Conservation (phyloP, 1,284 basidiomycete genomes). For the Ganoderma sinense region DNA sequence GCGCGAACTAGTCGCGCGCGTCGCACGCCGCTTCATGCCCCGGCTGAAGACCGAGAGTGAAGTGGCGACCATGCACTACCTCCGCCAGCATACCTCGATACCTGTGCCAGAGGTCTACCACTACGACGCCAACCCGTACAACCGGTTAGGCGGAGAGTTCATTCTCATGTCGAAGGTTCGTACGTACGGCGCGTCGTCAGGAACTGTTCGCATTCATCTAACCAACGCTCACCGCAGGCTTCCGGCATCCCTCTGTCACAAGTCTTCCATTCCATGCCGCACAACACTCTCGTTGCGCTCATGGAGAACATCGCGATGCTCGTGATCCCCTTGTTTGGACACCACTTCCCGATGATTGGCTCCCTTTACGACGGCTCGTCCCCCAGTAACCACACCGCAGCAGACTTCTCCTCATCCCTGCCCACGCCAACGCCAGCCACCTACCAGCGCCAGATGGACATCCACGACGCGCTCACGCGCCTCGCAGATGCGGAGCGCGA, state of each 20-base stretch:
- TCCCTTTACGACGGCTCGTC: slow-evolving; percentile 70
- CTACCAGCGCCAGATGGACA: slow-evolving; percentile 25
- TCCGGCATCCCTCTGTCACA: slow-evolving; percentile 69
- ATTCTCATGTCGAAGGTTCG: slow-evolving; percentile 85
- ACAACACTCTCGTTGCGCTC: slow-evolving; percentile 66
- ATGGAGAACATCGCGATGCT: slow-evolving; percentile 71
- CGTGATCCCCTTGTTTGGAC: slow-evolving; percentile 75
- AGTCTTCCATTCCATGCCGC: slow-evolving; percentile 72
- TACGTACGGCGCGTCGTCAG: slow-evolving; percentile 31
- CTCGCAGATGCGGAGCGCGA: slow-evolving; percentile 37
- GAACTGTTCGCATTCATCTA: neutral
- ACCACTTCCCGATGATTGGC: slow-evolving; percentile 75
- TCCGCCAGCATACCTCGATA: slow-evolving; percentile 69
- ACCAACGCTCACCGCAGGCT: slow-evolving; percentile 52
- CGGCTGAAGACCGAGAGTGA: slow-evolving; percentile 84
- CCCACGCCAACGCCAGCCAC: slow-evolving; percentile 41
- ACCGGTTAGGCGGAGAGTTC: slow-evolving; percentile 82
- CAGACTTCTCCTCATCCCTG: slow-evolving; percentile 30
- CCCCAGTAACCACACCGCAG: slow-evolving; percentile 37
- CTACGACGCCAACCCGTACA: slow-evolving; percentile 83
- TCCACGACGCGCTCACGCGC: slow-evolving; percentile 26
- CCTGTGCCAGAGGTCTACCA: slow-evolving; percentile 78
- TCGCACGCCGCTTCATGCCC: slow-evolving; percentile 84
- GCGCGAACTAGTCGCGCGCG: slow-evolving; percentile 72
- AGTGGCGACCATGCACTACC: slow-evolving; percentile 80